Percentiles rank a stretch among this genome's conserved stretches.
Conservation (phyloP, 495 filamentous ascomycete species). For the Elasticomyces elasticus region DNA sequence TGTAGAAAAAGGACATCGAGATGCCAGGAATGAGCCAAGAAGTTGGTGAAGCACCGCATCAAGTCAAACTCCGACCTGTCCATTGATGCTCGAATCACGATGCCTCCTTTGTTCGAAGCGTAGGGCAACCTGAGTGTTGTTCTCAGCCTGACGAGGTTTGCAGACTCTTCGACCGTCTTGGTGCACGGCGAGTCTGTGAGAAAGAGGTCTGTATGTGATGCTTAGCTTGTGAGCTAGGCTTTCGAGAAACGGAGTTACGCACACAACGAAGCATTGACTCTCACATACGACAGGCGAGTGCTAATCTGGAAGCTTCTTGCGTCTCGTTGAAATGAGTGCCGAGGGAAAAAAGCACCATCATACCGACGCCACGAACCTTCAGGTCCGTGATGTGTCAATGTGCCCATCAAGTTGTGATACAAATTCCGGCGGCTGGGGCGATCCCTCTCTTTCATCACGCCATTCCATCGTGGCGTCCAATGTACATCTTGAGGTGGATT, state of each 20-base stretch:
- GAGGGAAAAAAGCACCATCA: neutral
- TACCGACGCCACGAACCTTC: neutral
- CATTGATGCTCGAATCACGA: neutral
- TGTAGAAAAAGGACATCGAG: neutral
- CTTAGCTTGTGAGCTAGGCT: neutral
- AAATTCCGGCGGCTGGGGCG: neutral
- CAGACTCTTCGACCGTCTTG: neutral
- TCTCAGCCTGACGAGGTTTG: neutral
- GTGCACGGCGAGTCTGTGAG: neutral
- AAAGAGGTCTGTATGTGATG: neutral
- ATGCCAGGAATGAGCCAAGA: neutral
- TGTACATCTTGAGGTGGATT: neutral
- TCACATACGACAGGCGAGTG: neutral
- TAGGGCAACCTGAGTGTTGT: neutral
- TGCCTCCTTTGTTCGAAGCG: neutral
- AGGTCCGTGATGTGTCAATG: neutral
- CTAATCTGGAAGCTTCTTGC: neutral
- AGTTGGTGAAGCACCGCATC: neutral
- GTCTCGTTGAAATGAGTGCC: neutral
- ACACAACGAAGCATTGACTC: neutral
- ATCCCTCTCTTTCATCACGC: neutral
- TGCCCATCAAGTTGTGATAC: neutral
- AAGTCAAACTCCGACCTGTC: neutral
- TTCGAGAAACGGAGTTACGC: neutral
- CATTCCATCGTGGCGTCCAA: neutral